These are phyloP conservation scores for Metschnikowia proteae DNA, from an alignment of 805 yeast genomes.

Conservation along the genomic window DNA sequence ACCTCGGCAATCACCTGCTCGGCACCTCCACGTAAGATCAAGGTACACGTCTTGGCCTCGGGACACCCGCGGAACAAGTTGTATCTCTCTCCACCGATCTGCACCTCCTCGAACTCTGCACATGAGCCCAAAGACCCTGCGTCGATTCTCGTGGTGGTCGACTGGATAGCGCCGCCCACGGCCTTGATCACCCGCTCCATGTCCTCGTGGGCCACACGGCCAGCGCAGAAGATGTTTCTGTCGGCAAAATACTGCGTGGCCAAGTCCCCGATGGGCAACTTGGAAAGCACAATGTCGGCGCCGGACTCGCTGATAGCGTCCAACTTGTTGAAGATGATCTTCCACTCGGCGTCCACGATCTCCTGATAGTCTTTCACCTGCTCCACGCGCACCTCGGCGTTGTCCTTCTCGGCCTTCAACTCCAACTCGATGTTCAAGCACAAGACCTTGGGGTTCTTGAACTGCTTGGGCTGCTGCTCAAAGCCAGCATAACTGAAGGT, in stretches of 20 bases:
- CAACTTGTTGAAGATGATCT: conserved; percentile 81
- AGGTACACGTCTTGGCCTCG: conserved; percentile 86
- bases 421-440: conserved; percentile 90
- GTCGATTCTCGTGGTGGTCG: conserved; percentile 66
- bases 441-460: conserved; percentile 75
- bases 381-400: conserved; percentile 96
- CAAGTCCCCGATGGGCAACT: conserved; percentile 94
- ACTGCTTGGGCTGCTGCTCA: conserved; percentile 94
- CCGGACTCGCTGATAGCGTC: conserved; percentile 81
- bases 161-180: conserved; percentile 86
- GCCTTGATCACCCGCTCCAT: conserved; percentile 90
- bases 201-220: conserved; percentile 85
- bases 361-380: conserved; percentile 92
- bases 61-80: conserved; percentile 93
- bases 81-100: conserved; percentile 93
- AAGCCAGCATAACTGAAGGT: conserved; percentile 98
- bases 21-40: conserved; percentile 94
- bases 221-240: conserved; percentile 94
- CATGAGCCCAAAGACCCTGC: conserved; percentile 52
- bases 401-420: conserved; percentile 96
- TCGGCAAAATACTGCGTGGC: conserved; percentile 99
- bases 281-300: conserved; percentile 88
- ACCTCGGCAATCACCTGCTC: conserved; percentile 98
- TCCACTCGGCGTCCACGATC: conserved; percentile 99
- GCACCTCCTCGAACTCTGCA: conserved; percentile 81